Conservation (phyloP, 78 protist species). For the Dictyostelium firmibasis region DNA sequence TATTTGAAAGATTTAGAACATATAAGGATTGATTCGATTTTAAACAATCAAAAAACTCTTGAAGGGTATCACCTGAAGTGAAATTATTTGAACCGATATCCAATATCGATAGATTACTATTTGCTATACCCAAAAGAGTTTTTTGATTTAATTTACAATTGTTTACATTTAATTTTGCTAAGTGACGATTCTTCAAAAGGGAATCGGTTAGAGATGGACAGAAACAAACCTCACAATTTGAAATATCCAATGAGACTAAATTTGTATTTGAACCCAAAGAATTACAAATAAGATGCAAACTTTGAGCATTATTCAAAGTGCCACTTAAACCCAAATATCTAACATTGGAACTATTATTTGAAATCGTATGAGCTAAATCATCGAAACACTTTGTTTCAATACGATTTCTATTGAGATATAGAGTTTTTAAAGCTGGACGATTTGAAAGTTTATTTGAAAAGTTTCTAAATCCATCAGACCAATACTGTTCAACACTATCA, state of each 20-base stretch:
- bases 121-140: neutral
- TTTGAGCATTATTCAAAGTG: neutral
- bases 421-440: neutral
- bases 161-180: neutral
- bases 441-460: neutral
- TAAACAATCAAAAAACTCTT: neutral
- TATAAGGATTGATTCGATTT: neutral
- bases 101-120: neutral
- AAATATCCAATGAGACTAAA: constrained; percentile 15
- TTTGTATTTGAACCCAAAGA: neutral
- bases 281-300: neutral
- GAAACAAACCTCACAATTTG: constrained; percentile 15
- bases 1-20: neutral
- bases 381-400: constrained; percentile 4
- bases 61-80: neutral
- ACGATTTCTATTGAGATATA: neutral
- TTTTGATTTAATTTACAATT: neutral
- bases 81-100: neutral
- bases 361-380: neutral
- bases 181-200: neutral
- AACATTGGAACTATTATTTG: neutral
- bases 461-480: neutral
- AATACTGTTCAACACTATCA: neutral
- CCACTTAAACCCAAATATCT: neutral
- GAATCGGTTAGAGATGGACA: constrained; percentile 2